These are phyloP conservation scores for Penicillium vulpinum DNA, from an alignment of 2,329 filamentous ascomycete genomes.

Conservation along the genomic window DNA sequence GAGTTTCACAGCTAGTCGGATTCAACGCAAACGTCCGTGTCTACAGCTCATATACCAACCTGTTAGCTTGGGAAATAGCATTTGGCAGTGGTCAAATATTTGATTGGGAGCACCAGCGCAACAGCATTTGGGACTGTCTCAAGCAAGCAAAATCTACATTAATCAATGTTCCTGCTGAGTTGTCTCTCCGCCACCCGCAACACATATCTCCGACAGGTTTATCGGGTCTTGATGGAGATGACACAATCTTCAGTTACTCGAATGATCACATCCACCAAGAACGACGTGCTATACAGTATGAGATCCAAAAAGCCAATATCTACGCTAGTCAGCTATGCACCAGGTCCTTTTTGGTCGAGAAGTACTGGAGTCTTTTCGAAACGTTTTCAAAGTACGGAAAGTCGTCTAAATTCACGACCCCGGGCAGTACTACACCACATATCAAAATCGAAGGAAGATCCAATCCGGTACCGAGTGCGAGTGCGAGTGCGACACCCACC, in stretches of 20 bases:
- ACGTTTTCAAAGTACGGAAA: constrained; percentile 49
- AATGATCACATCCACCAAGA: constrained; percentile 27
- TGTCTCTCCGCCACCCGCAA: constrained; percentile 55
- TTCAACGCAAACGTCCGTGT: constrained; percentile 79
- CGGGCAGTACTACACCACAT: constrained; percentile 7
- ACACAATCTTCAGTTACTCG: constrained; percentile 28
- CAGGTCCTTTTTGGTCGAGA: constrained; percentile 80
- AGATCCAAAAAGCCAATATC: constrained; percentile 91
- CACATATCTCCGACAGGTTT: constrained; percentile 4
- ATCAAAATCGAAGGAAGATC: constrained; percentile 24
- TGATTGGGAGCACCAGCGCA: constrained; percentile 74
- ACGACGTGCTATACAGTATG: constrained; percentile 63
- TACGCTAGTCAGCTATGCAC: constrained; percentile 79
- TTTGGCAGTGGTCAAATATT: constrained; percentile 77
- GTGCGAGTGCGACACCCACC: neutral
- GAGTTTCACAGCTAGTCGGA: constrained; percentile 70
- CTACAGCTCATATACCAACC: constrained; percentile 75
- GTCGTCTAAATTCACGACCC: constrained; percentile 14
- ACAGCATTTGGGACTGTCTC: constrained; percentile 69
- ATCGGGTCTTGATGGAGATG: constrained; percentile 16
- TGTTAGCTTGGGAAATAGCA: constrained; percentile 77
- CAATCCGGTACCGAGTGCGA: neutral
- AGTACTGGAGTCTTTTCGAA: constrained; percentile 76
- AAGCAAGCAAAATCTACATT: constrained; percentile 68
- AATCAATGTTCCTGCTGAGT: constrained; percentile 66